These are phyloP conservation scores for Novymonas esmeraldas DNA, from an alignment of 208 protist species.

Conservation along the genomic window DNA sequence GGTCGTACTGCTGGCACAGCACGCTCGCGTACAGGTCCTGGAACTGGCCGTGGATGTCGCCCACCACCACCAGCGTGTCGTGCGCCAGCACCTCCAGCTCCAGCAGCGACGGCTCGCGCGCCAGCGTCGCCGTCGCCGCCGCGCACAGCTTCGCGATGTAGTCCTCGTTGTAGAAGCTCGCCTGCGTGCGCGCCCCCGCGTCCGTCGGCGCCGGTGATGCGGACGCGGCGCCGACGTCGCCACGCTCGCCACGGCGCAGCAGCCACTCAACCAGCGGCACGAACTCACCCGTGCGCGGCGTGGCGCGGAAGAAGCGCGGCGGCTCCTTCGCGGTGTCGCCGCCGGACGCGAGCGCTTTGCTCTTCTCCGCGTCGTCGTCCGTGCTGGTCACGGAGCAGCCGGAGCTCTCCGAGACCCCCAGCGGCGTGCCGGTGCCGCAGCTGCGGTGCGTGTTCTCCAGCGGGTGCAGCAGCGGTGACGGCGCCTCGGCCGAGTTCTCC, in stretches of 20 bases:
- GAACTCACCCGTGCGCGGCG: slow-evolving; percentile 29
- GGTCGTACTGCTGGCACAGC: slow-evolving; percentile 66
- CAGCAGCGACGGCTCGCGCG: slow-evolving; percentile 40
- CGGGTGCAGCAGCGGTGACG: slow-evolving; percentile 6
- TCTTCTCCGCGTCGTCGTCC: slow-evolving; percentile 18
- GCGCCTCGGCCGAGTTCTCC: slow-evolving; percentile 1
- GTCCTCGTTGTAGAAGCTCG: slow-evolving; percentile 30
- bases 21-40: slow-evolving; percentile 66
- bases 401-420: slow-evolving; percentile 24
- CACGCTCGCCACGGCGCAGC: slow-evolving; percentile 22
- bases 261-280: slow-evolving; percentile 38
- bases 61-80: slow-evolving; percentile 77
- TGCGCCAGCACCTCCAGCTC: slow-evolving; percentile 33
- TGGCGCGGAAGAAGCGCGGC: slow-evolving; percentile 18
- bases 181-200: slow-evolving; percentile 3
- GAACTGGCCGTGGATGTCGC: slow-evolving; percentile 86
- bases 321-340: neutral
- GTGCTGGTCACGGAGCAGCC: slow-evolving; percentile 3
- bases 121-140: slow-evolving; percentile 39
- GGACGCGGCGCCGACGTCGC: slow-evolving; percentile 1
- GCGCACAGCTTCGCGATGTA: slow-evolving; percentile 42
- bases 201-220: slow-evolving; percentile 1
- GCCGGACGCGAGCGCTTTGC: slow-evolving; percentile 4
- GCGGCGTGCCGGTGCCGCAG: slow-evolving; percentile 1
- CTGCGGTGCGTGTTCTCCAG: neutral